Conservation (phyloP, 306 rosid genomes). For the Trifolium pratense region DNA sequence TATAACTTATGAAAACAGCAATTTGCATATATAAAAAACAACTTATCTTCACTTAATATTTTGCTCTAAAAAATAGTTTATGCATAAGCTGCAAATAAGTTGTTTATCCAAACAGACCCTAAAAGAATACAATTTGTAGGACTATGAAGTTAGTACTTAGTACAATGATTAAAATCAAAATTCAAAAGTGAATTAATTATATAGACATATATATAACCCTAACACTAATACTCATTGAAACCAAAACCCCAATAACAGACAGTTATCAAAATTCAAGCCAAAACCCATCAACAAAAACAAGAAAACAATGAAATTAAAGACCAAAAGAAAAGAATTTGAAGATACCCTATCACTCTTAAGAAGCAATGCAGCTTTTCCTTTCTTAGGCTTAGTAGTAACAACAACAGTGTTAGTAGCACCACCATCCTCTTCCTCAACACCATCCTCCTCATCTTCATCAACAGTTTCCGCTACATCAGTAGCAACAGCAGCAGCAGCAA, state of each 20-base stretch:
- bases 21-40: no score
- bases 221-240: background rate
- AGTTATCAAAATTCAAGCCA: background rate
- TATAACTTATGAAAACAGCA: no score
- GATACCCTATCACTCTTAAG: conserved; percentile 91
- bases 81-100: no score
- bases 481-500: conserved; percentile 57
- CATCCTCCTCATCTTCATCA: conserved; percentile 48
- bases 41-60: no score
- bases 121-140: no score
- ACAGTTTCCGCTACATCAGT: conserved; percentile 60
- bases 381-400: conserved; percentile 65
- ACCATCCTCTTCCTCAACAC: conserved; percentile 31
- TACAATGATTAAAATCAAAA: no score
- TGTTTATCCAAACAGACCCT: no score
- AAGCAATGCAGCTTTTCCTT: conserved; percentile 88
- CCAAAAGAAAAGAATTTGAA: conserved; percentile 5
- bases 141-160: no score
- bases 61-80: no score
- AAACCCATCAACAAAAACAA: background rate
- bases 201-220: no score
- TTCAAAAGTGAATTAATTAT: no score
- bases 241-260: conserved; percentile 11
- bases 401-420: conserved; percentile 2
- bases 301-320: background rate